Evolutionary conservation across 192 early-diverging fungal species (phyloP).

Genomic region (Geosiphon pyriformis): DNA sequence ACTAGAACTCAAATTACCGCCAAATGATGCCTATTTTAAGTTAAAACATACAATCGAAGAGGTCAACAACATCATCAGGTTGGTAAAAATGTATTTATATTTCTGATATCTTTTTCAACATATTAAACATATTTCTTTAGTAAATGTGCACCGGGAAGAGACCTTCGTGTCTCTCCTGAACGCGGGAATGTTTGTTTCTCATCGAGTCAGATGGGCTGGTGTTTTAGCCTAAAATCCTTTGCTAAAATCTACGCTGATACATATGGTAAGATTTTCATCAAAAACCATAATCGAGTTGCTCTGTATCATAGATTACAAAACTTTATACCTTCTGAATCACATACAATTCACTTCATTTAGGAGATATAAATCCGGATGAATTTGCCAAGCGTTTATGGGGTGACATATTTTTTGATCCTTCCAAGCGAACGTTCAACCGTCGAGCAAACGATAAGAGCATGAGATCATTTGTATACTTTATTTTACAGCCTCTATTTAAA

Average conservation of each 20-base stretch:
- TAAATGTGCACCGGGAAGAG: conserved; percentile 35
- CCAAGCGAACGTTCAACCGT: conserved; percentile 76
- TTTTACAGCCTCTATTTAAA: conserved; percentile 94
- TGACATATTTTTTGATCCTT: conserved; percentile 83
- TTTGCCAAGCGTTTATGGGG: conserved; percentile 96
- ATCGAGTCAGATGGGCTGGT: conserved; percentile 84
- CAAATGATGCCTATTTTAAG: conserved; percentile 95
- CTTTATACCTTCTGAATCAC: not conserved
- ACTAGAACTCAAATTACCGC: conserved; percentile 92
- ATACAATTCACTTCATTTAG: conserved; percentile 27
- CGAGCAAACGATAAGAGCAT: conserved; percentile 48
- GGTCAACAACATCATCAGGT: conserved; percentile 78
- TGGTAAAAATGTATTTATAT: conserved; percentile 25
- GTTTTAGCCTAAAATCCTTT: conserved; percentile 89
- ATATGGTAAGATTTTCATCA: conserved; percentile 63
- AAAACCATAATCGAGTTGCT: too few species aligned
- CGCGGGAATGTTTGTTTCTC: conserved; percentile 96
- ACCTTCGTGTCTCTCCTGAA: conserved; percentile 83
- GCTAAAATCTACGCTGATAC: conserved; percentile 83
- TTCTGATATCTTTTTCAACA: too few species aligned
- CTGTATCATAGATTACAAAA: not conserved
- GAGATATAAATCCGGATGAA: conserved; percentile 63
- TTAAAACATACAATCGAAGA: conserved; percentile 93
- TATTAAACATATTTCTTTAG: too few species aligned
- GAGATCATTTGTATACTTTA: conserved; percentile 94